These are phyloP conservation scores for Millerozyma acaciae DNA, from an alignment of 805 yeast genomes.

Conservation along the genomic window DNA sequence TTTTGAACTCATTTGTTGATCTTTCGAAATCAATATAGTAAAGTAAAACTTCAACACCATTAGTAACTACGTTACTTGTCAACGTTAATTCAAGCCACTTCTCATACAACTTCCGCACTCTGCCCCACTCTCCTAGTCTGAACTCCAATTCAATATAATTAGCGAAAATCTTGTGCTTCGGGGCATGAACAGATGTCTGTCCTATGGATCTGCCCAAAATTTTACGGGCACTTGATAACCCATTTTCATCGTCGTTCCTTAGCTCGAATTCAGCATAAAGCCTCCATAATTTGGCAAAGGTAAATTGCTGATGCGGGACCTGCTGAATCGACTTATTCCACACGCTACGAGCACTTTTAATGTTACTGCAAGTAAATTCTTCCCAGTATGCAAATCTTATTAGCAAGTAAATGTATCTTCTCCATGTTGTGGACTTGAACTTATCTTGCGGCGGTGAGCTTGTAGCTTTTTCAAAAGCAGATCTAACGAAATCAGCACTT, in stretches of 20 bases:
- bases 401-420: slow-evolving; percentile 68
- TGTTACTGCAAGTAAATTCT: slow-evolving; percentile 47
- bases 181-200: slow-evolving; percentile 32
- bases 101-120: slow-evolving; percentile 72
- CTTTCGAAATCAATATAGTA: slow-evolving; percentile 68
- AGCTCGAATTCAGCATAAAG: slow-evolving; percentile 68
- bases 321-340: slow-evolving; percentile 48
- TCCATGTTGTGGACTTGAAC: slow-evolving; percentile 50
- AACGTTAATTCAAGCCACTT: slow-evolving; percentile 48
- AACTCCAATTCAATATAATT: slow-evolving; percentile 68
- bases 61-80: slow-evolving; percentile 6
- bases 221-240: slow-evolving; percentile 53
- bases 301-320: slow-evolving; percentile 57
- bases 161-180: slow-evolving; percentile 55
- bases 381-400: slow-evolving; percentile 57
- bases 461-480: slow-evolving; percentile 44
- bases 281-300: slow-evolving; percentile 75
- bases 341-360: slow-evolving; percentile 43
- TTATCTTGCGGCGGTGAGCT: slow-evolving; percentile 30
- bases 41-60: slow-evolving; percentile 44
- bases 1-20: slow-evolving; percentile 59
- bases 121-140: slow-evolving; percentile 69
- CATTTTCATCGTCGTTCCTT: slow-evolving; percentile 41
- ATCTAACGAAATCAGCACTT: slow-evolving; percentile 6
- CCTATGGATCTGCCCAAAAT: slow-evolving; percentile 74